A percentile compares a stretch with the other conserved stretches of the same genome.
These are phyloP conservation scores for Pythium phragmitis DNA, from an alignment of 352 stramenopile genomes.

Conservation along the genomic window DNA sequence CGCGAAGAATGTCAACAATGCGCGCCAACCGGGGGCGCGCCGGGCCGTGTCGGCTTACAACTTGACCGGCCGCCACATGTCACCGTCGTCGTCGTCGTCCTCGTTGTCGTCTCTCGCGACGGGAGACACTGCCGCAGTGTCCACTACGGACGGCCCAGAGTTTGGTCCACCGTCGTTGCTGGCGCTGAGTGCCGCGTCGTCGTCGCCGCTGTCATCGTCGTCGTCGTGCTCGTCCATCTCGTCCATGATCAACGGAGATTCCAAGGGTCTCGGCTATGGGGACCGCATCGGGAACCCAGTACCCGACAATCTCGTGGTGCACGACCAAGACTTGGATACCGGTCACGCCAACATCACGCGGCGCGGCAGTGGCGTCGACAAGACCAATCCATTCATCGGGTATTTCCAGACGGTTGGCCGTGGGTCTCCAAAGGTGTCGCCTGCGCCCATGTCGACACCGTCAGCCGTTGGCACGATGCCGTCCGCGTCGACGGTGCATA, in stretches of 20 bases:
- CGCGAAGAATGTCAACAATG: slow-evolving; percentile 72
- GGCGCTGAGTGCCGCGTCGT: slow-evolving; percentile 19
- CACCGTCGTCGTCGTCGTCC: slow-evolving; percentile 30
- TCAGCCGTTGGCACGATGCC: background rate
- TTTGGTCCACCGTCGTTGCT: slow-evolving; percentile 18
- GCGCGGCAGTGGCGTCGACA: slow-evolving; percentile 63
- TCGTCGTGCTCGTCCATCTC: slow-evolving; percentile 20
- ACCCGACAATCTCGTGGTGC: slow-evolving; percentile 9
- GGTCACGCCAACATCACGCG: slow-evolving; percentile 34
- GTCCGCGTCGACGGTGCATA: slow-evolving; percentile 15
- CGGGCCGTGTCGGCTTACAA: slow-evolving; percentile 65
- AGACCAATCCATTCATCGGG: slow-evolving; percentile 86
- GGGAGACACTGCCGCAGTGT: background rate
- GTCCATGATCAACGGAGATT: slow-evolving; percentile 23
- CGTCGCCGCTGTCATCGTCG: slow-evolving; percentile 18
- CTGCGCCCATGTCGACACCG: slow-evolving; percentile 1
- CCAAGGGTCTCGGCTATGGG: slow-evolving; percentile 20
- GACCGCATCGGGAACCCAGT: slow-evolving; percentile 7
- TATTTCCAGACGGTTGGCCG: slow-evolving; percentile 65
- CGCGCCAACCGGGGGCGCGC: slow-evolving; percentile 41
- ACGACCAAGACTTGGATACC: slow-evolving; percentile 11
- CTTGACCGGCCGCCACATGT: slow-evolving; percentile 42
- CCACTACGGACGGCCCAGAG: slow-evolving; percentile 4
- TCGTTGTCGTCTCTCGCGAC: slow-evolving; percentile 28
- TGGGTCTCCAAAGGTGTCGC: background rate